These are phyloP conservation scores for Porcisia hertigi DNA, from an alignment of 208 protist genomes.

Conservation along the genomic window DNA sequence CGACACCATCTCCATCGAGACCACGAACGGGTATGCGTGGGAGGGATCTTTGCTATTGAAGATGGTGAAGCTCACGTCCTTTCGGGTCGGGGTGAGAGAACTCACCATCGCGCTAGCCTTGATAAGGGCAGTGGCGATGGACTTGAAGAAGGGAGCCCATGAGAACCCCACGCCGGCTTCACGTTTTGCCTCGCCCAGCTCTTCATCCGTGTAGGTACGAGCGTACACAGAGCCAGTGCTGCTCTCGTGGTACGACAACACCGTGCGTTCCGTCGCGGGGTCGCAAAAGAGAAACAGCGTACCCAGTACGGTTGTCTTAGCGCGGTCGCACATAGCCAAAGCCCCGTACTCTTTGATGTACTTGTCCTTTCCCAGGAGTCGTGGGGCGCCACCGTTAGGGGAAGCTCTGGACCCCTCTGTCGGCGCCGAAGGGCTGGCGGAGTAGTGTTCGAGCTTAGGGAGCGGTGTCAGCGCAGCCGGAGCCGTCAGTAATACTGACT, in stretches of 20 bases:
- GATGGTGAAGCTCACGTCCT: conserved; percentile 61
- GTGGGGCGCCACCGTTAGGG: neutral
- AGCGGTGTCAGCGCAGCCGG: neutral
- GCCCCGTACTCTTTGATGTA: conserved; percentile 82
- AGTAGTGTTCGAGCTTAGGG: neutral
- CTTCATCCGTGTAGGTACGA: conserved; percentile 58
- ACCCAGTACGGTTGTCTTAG: conserved; percentile 27
- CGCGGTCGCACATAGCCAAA: conserved; percentile 70
- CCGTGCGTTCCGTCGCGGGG: conserved; percentile 46
- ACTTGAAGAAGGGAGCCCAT: conserved; percentile 90
- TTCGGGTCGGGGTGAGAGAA: conserved; percentile 26
- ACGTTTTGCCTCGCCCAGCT: conserved; percentile 67
- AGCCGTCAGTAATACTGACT: neutral
- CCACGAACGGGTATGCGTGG: conserved; percentile 50
- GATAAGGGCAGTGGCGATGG: conserved; percentile 71
- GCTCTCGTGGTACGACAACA: conserved; percentile 68
- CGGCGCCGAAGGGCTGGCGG: neutral
- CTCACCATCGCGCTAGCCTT: conserved; percentile 63
- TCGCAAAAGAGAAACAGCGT: conserved; percentile 74
- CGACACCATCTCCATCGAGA: conserved; percentile 56
- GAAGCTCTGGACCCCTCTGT: neutral
- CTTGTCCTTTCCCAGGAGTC: conserved; percentile 78
- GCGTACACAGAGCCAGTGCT: conserved; percentile 59
- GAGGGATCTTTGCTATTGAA: conserved; percentile 64
- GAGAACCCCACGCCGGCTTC: conserved; percentile 42